Evolutionary conservation across 257 asterid genomes (phyloP), one percentile per base, ranked within the genome.

Genomic region (Fraxinus cuspidata): DNA sequence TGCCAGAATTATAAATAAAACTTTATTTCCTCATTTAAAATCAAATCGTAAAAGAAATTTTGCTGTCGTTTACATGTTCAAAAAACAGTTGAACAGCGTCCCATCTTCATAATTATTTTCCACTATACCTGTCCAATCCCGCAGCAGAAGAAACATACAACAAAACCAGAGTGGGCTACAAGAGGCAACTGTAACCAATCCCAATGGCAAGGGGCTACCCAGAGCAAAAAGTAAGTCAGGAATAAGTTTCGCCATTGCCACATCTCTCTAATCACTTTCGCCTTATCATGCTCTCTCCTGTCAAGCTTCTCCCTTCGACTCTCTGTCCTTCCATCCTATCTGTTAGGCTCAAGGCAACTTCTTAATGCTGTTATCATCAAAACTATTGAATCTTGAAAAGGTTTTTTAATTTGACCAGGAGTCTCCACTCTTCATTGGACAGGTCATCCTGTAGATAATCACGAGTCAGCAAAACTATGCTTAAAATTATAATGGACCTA

Each of bases 361-460:
- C 69, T 11, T 11, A 25, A 23, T 23, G 69, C 31, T 9, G 69
- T 2, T 10, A 2, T 27, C 31, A 11, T 63, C 34, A 25, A 63
- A 63, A 23, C 34, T 63, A 63, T 27, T 63, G 69, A 2, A 95
- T 95, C 91, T 86, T 87, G 86, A 95, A 92, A 76, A 95, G 84
- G 37, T 74, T 88, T 81, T 95, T 95, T 88, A 95, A 78, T 84
- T 84, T 95, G 69, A 88, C 89, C n/a, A 92, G 87, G 51, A 92
- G 90, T 77, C 78, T 84, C 88, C 90, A 91, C 32, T 90, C 99
- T 13, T 92, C 99, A 70, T 70, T 71, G n/a, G 93, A 80, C 74
- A 95, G 81, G 69, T 92, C 98, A 0, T 85, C 89, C 98, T 95
- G 97, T 53, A 78, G 23, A 81, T 34, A 32, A 47, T 42, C 53